These are phyloP conservation scores for Talaromyces proteolyticus DNA, from an alignment of 495 filamentous ascomycete genomes.

Conservation along the genomic window DNA sequence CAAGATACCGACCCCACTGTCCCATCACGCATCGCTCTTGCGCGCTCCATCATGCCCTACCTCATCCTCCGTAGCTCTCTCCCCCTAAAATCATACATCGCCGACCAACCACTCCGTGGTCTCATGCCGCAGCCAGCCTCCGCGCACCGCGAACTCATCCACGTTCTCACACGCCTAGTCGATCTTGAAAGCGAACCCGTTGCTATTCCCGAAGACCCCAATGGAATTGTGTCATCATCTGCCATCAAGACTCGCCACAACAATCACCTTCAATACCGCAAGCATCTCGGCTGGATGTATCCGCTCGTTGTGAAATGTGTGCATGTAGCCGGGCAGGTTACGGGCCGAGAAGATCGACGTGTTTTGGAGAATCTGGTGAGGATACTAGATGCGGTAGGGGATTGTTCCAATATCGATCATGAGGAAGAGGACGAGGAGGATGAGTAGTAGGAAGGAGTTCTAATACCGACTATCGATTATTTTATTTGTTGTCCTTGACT, in stretches of 20 bases:
- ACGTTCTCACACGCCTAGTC: constrained; percentile 60
- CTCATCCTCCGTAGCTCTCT: constrained; percentile 77
- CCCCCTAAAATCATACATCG: constrained; percentile 73
- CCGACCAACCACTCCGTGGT: constrained; percentile 87
- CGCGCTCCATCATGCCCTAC: constrained; percentile 73
- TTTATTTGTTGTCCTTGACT: too few species aligned
- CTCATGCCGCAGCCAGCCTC: constrained; percentile 85
- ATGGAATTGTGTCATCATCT: constrained; percentile 9
- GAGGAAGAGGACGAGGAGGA: constrained; percentile 4
- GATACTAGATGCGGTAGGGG: constrained; percentile 62
- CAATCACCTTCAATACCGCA: constrained; percentile 29
- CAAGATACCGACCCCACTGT: constrained; percentile 17
- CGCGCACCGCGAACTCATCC: constrained; percentile 71
- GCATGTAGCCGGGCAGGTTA: constrained; percentile 58
- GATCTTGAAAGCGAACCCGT: constrained; percentile 63
- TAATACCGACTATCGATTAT: too few species aligned
- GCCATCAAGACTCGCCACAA: constrained; percentile 1
- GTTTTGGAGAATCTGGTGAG: constrained; percentile 54
- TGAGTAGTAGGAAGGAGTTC: too few species aligned
- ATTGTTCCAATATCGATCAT: constrained; percentile 5
- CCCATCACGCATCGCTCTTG: constrained; percentile 49
- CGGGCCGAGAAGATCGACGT: constrained; percentile 54
- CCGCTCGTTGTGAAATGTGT: constrained; percentile 69
- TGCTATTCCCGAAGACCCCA: constrained; percentile 60
- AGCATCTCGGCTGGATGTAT: constrained; percentile 79